phyloP scores from a whole-genome alignment of 2,329 filamentous ascomycete genomes.

The Cordyceps cateniannulata region DNA sequence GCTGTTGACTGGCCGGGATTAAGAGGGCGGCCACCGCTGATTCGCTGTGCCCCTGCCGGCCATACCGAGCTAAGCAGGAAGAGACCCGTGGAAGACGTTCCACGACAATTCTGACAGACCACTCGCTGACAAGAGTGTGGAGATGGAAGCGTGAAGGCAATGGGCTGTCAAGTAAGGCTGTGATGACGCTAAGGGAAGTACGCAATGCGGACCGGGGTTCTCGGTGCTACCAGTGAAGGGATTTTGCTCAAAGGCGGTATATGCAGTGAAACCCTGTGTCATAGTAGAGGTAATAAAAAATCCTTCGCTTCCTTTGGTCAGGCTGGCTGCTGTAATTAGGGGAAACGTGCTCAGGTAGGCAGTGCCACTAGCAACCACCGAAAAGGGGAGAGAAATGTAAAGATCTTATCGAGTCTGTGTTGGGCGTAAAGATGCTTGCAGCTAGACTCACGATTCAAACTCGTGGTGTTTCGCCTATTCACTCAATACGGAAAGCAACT shows the following conservation, averaged over 20 bases:
- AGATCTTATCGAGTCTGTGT: neutral
- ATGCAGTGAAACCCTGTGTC: neutral
- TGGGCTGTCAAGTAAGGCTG: conserved; percentile 1
- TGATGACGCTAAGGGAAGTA: neutral
- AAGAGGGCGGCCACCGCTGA: neutral
- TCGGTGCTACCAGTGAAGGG: neutral
- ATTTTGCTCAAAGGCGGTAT: neutral
- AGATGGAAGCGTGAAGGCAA: neutral
- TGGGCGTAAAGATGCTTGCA: no score
- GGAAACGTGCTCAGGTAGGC: no score
- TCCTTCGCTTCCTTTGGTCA: neutral
- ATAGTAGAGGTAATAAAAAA: neutral
- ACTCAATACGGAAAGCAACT: neutral
- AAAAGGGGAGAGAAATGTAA: neutral
- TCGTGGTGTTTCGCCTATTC: neutral
- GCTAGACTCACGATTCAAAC: neutral
- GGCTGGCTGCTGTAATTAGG: neutral
- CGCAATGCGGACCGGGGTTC: neutral
- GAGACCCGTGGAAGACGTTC: neutral
- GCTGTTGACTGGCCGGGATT: neutral
- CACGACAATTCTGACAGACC: neutral
- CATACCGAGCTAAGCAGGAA: neutral
- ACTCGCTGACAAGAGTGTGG: neutral
- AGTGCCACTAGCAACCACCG: neutral
- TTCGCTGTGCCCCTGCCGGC: neutral